Percentiles rank a stretch among this genome's conserved stretches.
These are phyloP conservation scores for Tetragonia tetragonoides DNA, from an alignment of 148 eudicot species.

Conservation along the genomic window DNA sequence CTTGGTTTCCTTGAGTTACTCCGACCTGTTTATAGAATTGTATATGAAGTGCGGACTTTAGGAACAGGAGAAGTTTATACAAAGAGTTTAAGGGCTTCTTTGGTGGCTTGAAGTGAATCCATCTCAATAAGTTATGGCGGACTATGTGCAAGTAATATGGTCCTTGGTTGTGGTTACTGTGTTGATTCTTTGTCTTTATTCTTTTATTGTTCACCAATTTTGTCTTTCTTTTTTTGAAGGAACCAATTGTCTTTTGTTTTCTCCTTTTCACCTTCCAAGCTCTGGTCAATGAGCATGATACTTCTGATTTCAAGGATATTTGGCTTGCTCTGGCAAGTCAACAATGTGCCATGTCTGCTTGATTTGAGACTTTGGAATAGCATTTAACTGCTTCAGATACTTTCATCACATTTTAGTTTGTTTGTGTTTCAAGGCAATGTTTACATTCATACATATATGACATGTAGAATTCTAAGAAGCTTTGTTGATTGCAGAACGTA, in stretches of 20 bases:
- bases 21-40: not conserved
- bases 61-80: not conserved
- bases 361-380: not conserved
- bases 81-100: no score
- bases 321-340: not conserved
- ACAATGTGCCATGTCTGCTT: not conserved
- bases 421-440: not conserved
- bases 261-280: not conserved
- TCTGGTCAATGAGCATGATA: not conserved
- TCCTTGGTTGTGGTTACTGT: not conserved
- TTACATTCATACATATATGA: not conserved
- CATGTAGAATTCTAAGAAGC: not conserved
- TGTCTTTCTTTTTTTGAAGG: no score
- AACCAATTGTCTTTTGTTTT: not conserved
- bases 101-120: not conserved
- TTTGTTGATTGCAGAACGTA: no score
- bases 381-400: not conserved
- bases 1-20: not conserved
- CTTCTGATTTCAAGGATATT: not conserved
- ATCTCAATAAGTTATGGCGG: not conserved
- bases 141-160: not conserved
- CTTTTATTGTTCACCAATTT: no score
- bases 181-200: not conserved
- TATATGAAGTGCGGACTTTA: not conserved
- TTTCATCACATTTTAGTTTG: not conserved